Conservation (phyloP, 2,329 filamentous ascomycete genomes). For the Sodiomyces alkalinus region DNA sequence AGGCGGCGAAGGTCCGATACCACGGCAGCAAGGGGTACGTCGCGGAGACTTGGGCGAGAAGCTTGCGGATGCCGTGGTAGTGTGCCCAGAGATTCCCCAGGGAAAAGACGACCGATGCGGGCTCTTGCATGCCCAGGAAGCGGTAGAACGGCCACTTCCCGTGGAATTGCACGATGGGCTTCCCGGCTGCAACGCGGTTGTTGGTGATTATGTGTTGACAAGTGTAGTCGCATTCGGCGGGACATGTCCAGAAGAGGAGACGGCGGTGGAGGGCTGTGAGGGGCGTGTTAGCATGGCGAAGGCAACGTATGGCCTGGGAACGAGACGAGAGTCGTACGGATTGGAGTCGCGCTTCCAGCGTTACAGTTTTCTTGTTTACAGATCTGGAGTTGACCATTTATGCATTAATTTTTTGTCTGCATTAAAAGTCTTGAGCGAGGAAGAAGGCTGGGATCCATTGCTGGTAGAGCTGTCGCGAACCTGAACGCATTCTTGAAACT, state of each 20-base stretch:
- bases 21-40: conserved; percentile 65
- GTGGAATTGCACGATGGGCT: conserved; percentile 78
- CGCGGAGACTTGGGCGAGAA: conserved; percentile 55
- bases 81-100: conserved; percentile 84
- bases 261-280: conserved; percentile 62
- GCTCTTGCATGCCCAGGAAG: conserved; percentile 85
- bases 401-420: too few relatives aligned
- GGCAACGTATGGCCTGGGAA: conserved; percentile 2
- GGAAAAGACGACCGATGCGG: conserved; percentile 84
- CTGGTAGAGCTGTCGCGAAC: too few relatives aligned
- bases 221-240: conserved; percentile 90
- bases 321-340: conserved; percentile 46
- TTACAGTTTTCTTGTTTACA: conserved; percentile 72
- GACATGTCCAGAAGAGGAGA: conserved; percentile 82
- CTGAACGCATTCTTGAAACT: conserved; percentile 76
- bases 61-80: conserved; percentile 54
- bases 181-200: conserved; percentile 47
- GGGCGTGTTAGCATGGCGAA: background rate
- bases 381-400: conserved; percentile 39
- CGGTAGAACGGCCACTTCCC: conserved; percentile 97
- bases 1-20: conserved; percentile 66
- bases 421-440: too few relatives aligned
- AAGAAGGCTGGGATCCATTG: too few relatives aligned
- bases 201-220: conserved; percentile 88
- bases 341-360: conserved; percentile 41